Percentiles rank a stretch among this genome's conserved stretches.
phyloP scores from a whole-genome alignment of 2,329 filamentous ascomycete species.

The Trichoderma sp. region DNA sequence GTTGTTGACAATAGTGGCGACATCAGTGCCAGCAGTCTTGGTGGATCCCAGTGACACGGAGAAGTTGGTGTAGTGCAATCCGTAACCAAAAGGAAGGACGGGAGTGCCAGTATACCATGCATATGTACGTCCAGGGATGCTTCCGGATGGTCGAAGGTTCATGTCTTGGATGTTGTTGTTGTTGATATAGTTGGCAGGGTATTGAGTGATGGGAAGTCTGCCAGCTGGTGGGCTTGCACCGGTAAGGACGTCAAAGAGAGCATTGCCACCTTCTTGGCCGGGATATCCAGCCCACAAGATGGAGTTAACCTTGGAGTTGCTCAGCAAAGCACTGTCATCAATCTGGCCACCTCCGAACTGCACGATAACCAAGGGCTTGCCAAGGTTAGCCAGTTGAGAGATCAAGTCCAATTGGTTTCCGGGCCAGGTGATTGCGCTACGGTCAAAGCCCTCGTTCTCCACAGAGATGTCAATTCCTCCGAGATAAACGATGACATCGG shows the following conservation, averaged over 20 bases:
- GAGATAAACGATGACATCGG: slow-evolving; percentile 55
- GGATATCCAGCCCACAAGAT: slow-evolving; percentile 62
- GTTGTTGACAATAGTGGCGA: slow-evolving; percentile 20
- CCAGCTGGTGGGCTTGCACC: slow-evolving; percentile 54
- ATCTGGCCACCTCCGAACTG: slow-evolving; percentile 56
- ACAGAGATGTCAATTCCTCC: slow-evolving; percentile 56
- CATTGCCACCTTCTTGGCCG: slow-evolving; percentile 59
- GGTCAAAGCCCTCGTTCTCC: slow-evolving; percentile 55
- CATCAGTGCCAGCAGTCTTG: background rate
- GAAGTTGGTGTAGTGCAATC: slow-evolving; percentile 61
- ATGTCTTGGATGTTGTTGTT: slow-evolving; percentile 58
- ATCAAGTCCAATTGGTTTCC: slow-evolving; percentile 54
- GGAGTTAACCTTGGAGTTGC: slow-evolving; percentile 49
- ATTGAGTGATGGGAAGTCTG: slow-evolving; percentile 56
- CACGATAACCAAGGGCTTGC: slow-evolving; percentile 53
- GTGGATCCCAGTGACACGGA: slow-evolving; percentile 17
- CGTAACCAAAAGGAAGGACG: slow-evolving; percentile 55
- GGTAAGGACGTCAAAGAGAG: slow-evolving; percentile 55
- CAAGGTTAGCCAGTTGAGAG: slow-evolving; percentile 36
- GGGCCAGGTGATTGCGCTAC: slow-evolving; percentile 53
- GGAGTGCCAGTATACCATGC: slow-evolving; percentile 56
- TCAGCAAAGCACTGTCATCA: slow-evolving; percentile 52
- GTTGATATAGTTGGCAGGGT: slow-evolving; percentile 52
- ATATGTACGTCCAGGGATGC: slow-evolving; percentile 57
- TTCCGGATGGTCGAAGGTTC: slow-evolving; percentile 49